phyloP scores from a whole-genome alignment of 2,329 filamentous ascomycete species.

The Penicillium vulpinum region DNA sequence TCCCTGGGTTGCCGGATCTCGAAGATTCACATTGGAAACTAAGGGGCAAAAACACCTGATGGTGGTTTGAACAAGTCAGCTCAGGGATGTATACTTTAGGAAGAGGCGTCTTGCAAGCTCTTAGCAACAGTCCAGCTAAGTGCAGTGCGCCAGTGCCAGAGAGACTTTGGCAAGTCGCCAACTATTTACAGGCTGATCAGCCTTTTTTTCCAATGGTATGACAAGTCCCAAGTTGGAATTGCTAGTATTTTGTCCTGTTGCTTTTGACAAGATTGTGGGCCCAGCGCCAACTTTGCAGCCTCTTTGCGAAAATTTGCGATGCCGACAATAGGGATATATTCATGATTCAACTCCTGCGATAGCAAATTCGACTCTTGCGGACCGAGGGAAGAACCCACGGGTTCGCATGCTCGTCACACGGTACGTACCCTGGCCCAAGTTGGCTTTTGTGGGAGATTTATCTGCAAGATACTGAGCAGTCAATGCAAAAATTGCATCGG shows the following conservation, averaged over 20 bases:
- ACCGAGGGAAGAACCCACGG: constrained; percentile 40
- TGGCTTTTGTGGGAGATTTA: constrained; percentile 32
- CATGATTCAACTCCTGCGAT: constrained; percentile 78
- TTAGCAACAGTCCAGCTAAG: constrained; percentile 24
- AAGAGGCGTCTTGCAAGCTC: constrained; percentile 11
- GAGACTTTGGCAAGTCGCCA: constrained; percentile 76
- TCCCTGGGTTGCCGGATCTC: constrained; percentile 23
- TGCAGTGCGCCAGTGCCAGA: constrained; percentile 67
- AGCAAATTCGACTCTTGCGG: constrained; percentile 18
- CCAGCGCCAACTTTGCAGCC: constrained; percentile 82
- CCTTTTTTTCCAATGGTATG: background rate
- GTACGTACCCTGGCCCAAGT: constrained; percentile 37
- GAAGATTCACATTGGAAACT: constrained; percentile 62
- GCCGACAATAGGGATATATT: constrained; percentile 93
- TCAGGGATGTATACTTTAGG: constrained; percentile 75
- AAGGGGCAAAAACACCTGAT: constrained; percentile 92
- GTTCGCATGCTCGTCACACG: constrained; percentile 33
- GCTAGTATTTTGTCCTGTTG: constrained; percentile 14
- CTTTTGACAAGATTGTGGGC: constrained; percentile 36
- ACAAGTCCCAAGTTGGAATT: background rate
- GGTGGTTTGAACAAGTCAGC: constrained; percentile 97
- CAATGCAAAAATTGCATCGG: constrained; percentile 27
- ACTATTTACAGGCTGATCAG: constrained; percentile 20
- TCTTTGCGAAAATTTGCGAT: constrained; percentile 77
- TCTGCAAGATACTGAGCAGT: constrained; percentile 23